Evolutionary conservation across 768 basidiomycete species (phyloP).

Genomic region (Psilocybe cubensis): DNA sequence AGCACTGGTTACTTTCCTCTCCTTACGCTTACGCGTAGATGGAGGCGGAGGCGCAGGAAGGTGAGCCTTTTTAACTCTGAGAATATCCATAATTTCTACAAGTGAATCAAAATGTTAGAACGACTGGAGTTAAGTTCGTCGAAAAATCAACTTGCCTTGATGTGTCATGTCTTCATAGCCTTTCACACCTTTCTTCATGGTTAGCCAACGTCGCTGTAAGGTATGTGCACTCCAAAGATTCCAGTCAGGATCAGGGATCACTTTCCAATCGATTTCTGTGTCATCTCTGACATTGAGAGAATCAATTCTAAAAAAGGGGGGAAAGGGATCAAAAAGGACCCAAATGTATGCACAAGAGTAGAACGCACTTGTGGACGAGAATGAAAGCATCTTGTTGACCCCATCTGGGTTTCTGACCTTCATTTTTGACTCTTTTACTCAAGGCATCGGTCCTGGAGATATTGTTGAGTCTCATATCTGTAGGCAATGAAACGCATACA

Average conservation of each 20-base stretch:
- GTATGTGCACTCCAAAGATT: constrained; percentile 85
- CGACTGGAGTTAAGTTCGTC: constrained; percentile 1
- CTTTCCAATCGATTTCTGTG: constrained; percentile 86
- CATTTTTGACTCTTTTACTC: constrained; percentile 71
- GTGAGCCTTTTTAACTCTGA: constrained; percentile 73
- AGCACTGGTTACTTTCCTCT: constrained; percentile 58
- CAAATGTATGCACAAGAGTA: background rate
- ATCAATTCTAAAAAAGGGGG: constrained; percentile 55
- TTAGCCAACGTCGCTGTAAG: constrained; percentile 79
- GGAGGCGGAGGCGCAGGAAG: constrained; percentile 37
- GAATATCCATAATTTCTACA: constrained; percentile 81
- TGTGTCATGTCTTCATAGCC: constrained; percentile 83
- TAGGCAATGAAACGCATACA: constrained; percentile 3
- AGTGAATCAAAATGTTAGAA: constrained; percentile 8
- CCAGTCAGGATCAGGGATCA: constrained; percentile 73
- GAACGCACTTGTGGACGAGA: constrained; percentile 76
- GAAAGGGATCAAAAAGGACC: background rate
- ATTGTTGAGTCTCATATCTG: background rate
- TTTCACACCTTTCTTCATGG: constrained; percentile 77
- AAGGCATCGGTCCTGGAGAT: constrained; percentile 72
- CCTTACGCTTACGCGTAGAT: constrained; percentile 38
- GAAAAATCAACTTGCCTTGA: constrained; percentile 49
- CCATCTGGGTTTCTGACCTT: constrained; percentile 76
- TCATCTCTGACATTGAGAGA: constrained; percentile 77
- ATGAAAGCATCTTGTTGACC: constrained; percentile 76